A percentile compares a stretch with the other conserved stretches of the same genome.
Conservation (phyloP, 179 eudicot genomes). For the Sideroxylon spinosum region DNA sequence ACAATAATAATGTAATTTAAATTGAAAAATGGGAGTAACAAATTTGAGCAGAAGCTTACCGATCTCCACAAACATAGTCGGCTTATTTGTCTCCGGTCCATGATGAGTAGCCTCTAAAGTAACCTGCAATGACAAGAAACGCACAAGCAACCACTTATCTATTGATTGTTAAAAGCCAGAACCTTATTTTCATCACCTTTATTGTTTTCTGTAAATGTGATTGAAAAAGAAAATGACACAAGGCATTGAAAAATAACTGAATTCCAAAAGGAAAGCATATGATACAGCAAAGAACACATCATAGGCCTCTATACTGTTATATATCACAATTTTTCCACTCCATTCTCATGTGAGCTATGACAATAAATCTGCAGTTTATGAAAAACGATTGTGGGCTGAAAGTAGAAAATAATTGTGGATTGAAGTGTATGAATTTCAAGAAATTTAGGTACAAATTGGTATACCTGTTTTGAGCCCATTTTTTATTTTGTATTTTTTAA, state of each 20-base stretch:
- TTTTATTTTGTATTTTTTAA: too few relatives aligned
- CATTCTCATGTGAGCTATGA: neutral
- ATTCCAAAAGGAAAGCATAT: conserved; percentile 2
- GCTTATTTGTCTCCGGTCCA: conserved; percentile 17
- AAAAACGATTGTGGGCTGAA: too few relatives aligned
- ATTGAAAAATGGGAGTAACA: neutral
- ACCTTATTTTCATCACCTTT: neutral
- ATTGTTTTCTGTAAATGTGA: neutral
- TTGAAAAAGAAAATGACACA: neutral
- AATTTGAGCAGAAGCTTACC: conserved; percentile 11
- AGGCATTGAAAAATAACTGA: neutral
- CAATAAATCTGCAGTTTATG: neutral
- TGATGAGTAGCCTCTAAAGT: conserved; percentile 19
- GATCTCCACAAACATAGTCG: conserved; percentile 18
- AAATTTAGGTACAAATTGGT: too few relatives aligned
- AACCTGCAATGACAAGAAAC: neutral
- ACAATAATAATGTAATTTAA: neutral
- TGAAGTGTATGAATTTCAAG: too few relatives aligned
- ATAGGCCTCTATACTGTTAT: neutral
- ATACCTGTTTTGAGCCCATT: too few relatives aligned
- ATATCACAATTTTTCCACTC: neutral
- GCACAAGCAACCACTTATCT: neutral
- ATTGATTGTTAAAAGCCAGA: neutral
- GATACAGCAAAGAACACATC: neutral
- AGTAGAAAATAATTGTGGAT: too few relatives aligned